Base-by-base conservation (phyloP, 805 yeast genomes). In the Candida nitratophila region DNA sequence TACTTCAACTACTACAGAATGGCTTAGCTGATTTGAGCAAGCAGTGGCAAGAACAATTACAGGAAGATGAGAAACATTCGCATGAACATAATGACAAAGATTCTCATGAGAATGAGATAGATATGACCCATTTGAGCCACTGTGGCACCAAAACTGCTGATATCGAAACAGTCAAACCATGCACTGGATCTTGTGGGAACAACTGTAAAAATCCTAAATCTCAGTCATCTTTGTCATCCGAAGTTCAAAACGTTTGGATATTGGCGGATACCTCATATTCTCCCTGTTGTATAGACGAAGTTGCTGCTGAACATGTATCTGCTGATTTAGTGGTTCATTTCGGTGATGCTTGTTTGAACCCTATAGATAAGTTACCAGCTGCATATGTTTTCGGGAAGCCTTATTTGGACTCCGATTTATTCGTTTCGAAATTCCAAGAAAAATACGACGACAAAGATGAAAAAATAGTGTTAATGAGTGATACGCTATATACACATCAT, bases 211-310 rank as follows among this genome's bases (percentile, higher is more conserved):
- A 53, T n/a, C n/a, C 19, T 41, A 47, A 33, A 50, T 47, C 15
- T 48, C 43, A 26, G 36, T 42, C n/a, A n/a, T n/a, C n/a, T n/a
- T 11, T 40, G 49, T 33, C 29, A 48, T 5, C 36, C 4, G 48
- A 48, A 16, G 43, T 44, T 8, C 58, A 57, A 50, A 66, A 73
- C 41, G 73, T 84, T 11, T 91, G 91, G 86, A 77, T 91, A 16
- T 66, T 93, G 32, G 99, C 98, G 0, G 99, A 93, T 57, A 91
- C 99, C 0, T 88, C 97, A 0, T 93, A 93, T 56, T 86, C 96
- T 26, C 73, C 96, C 1, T 93, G 99, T 63, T 93, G 99, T 65
- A 83, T 91, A 11, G 99, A 93, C 61, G 97, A 90, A 57, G 95
- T 91, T 24, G 98, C 99, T 0, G 95, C 96, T 1, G 90, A 86